Base-by-base conservation (phyloP, 495 filamentous ascomycete species). In the Tuber magnatum region DNA sequence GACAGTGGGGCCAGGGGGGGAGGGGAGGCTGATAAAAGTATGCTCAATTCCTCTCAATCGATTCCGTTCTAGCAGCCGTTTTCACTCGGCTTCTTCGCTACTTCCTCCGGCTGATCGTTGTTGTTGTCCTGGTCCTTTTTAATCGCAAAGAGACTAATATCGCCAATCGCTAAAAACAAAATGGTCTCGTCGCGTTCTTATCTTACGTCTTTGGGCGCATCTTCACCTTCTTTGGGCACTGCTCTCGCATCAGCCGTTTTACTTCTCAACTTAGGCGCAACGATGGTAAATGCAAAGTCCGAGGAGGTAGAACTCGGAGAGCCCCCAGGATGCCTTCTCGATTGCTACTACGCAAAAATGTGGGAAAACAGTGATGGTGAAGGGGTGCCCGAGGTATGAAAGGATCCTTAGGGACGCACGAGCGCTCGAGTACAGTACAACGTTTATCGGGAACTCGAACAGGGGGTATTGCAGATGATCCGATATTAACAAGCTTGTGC, bases 101-200 rank as follows among this genome's bases (percentile, higher is more conserved):
- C 56, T 65, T 35, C 56, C 32, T 18, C 18, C 28, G 28, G 28
- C 32, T 12, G 35, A 65, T 65, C 28, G 56, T 6, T 14, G 14
- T 6, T 14, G 14, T 18, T 14, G 28, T 14, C 28, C 56, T 16
- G 35, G 28, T 35, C 56, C 28, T 65, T 35, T 20, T 35, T 35
- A 65, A 35, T 35, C 56, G 28, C 56, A 20, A 20, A 65, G 12
- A 14, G 32, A 65, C 28, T 20, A 5, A 65, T 65, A 32, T 16
- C 6, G 12, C 2, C 5, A 32, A 32, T 35, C 16, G 56, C 56
- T 65, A 32, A 32, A 18, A 65, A 14, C 48, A 65, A 68, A 35
- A 77, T 76, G 71, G 46, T 44, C 74, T 69, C 71, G 16, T 40
- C 39, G 6, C 35, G 18, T 32, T 77, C 74, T 65, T 71, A 71